A percentile compares a stretch with the other conserved stretches of the same genome.
Conservation (phyloP, 2,329 filamentous ascomycete species). For the Tolypocladium pustulatum region DNA sequence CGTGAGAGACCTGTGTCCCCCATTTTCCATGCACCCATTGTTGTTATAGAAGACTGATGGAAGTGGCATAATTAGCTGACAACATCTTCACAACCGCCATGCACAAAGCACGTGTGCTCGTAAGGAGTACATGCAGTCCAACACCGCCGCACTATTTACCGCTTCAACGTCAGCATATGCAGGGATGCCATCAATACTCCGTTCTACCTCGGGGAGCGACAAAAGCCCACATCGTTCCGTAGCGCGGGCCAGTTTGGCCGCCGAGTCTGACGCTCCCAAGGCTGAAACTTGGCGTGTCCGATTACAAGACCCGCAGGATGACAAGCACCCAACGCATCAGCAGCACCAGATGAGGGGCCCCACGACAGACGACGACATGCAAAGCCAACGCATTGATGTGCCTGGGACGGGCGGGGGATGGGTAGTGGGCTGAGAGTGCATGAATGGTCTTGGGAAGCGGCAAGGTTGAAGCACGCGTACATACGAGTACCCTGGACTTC, state of each 20-base stretch:
- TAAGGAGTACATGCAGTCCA: not conserved
- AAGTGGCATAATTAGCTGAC: not conserved
- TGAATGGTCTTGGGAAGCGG: not conserved
- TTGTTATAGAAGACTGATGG: not conserved
- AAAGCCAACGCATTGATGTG: not conserved
- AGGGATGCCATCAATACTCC: not conserved
- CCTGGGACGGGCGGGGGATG: not conserved
- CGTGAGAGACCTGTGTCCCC: not conserved
- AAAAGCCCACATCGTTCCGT: not conserved
- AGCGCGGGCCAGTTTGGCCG: not conserved
- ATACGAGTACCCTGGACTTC: not conserved
- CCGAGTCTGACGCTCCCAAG: not conserved
- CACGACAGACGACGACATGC: not conserved
- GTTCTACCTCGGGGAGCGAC: not conserved
- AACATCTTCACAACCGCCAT: not conserved
- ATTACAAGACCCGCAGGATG: not conserved
- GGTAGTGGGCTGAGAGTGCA: not conserved
- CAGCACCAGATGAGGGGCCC: not conserved
- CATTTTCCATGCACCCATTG: not conserved
- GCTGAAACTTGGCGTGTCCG: not conserved
- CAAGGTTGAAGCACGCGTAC: not conserved
- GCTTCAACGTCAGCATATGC: not conserved
- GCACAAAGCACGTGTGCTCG: not conserved
- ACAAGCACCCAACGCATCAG: not conserved
- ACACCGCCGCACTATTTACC: not conserved